Evolutionary conservation across 768 basidiomycete species (phyloP).

Genomic region (Rhodotorula sphaerocarpa): DNA sequence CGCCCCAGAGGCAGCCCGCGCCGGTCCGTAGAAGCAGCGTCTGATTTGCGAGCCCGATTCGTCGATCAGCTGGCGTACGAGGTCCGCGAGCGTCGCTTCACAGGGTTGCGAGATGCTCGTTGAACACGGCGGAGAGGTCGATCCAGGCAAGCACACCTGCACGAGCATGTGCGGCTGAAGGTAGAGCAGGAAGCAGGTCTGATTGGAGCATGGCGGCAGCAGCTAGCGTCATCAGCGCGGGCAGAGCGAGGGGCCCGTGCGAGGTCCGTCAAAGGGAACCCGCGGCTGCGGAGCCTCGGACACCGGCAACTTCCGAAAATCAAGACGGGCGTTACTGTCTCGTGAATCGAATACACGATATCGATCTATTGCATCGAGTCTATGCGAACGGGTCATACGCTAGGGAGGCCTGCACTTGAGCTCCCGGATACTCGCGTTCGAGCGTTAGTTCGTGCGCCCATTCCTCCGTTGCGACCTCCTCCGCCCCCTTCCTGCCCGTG

Average conservation of each 20-base stretch:
- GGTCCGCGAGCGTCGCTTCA: conserved; percentile 5
- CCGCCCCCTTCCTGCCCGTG: not conserved
- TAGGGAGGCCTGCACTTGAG: not conserved
- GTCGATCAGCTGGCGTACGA: conserved; percentile 19
- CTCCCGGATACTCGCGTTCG: conserved; percentile 1
- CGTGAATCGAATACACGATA: too few relatives aligned
- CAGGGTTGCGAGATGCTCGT: conserved; percentile 22
- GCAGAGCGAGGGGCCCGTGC: not conserved
- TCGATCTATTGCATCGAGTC: not conserved
- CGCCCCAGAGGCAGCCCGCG: not conserved
- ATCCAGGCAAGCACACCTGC: conserved; percentile 24
- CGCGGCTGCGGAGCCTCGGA: too few relatives aligned
- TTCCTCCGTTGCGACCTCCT: conserved; percentile 9
- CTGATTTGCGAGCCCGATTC: conserved; percentile 32
- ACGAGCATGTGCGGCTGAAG: conserved; percentile 16
- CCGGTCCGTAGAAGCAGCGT: conserved; percentile 14
- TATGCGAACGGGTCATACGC: conserved; percentile 13
- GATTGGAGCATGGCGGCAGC: not conserved
- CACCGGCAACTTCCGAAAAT: too few relatives aligned
- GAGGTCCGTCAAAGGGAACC: not conserved
- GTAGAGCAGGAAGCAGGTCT: not conserved
- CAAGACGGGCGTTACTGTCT: too few relatives aligned
- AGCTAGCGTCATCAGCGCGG: not conserved
- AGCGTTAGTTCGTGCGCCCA: conserved; percentile 6
- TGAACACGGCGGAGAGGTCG: not conserved